Base-by-base conservation (phyloP, 345 rosid species). In the Camelina laxa region DNA sequence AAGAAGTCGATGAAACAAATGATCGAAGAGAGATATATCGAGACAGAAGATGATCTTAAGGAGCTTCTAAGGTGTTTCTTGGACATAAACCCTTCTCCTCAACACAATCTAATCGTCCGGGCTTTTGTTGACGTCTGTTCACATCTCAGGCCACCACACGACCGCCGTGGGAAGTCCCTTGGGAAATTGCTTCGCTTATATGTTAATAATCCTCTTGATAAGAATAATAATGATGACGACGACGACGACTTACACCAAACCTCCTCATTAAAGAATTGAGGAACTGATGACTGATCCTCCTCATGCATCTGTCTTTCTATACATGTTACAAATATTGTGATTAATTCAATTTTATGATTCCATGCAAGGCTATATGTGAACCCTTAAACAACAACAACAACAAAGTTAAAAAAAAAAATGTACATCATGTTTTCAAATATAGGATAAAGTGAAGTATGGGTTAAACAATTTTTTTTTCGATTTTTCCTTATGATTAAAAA, bases 51-150 rank as follows among this genome's bases (percentile, higher is more conserved):
- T 61, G 81, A 73, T 54, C 77, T 78, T 9, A 78, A 78, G 60
- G 74, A 72, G 59, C 81, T 78, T 72, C 65, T 78, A 0, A 72
- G 77, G 47, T 78, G 78, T 67, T 78, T 72, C 77, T 72, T 78
- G 74, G 81, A 78, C 65, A 78, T 78, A 42, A 78, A 72, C 58
- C 78, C 74, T 78, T 69, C 65, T 22, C 70, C 19, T 44, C 77
- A 78, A 5, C 81, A 78, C 48, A 78, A 78, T 60, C 65, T 78
- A 19, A 67, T 78, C 35, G 78, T 72, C 14, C 30, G 78, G 0
- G 81, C 74, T 78, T 78, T 78, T 33, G 74, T 78, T 0, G 77
- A 78, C 31, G 74, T 78, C 4, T 78, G 81, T 61, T 60, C 81
- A 35, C 77, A 66, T 53, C 73, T 78, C 50, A 53, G 19, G 3